phyloP scores from a whole-genome alignment of 2,329 filamentous ascomycete genomes.

The Calonectria hawksworthii region DNA sequence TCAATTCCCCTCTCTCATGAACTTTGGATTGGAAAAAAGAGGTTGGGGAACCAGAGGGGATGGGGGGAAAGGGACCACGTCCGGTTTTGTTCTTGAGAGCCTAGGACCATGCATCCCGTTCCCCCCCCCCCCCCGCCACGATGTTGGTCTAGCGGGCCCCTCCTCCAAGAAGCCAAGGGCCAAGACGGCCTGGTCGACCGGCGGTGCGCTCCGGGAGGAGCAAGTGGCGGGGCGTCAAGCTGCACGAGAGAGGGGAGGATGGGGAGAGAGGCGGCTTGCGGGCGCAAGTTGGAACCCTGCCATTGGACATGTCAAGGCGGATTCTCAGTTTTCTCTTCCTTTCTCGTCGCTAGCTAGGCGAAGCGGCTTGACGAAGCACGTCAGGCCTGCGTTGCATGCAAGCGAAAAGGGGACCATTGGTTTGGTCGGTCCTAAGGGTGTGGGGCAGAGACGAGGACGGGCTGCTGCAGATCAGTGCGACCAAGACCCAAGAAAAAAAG shows the following conservation, averaged over 20 bases:
- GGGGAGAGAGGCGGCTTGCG: too few relatives aligned
- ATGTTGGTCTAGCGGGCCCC: background rate
- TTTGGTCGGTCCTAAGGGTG: too few relatives aligned
- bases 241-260: background rate
- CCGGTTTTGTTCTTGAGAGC: background rate
- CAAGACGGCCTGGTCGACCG: background rate
- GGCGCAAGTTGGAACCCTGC: background rate
- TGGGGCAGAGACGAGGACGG: too few relatives aligned
- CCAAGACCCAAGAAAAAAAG: background rate
- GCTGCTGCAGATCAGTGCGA: background rate
- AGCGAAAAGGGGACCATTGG: slow-evolving; percentile 13
- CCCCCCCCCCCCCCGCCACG: background rate
- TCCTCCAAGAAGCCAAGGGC: too few relatives aligned
- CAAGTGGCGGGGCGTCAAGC: background rate
- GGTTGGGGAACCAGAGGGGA: background rate
- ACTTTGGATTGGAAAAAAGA: background rate
- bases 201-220: background rate
- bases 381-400: slow-evolving; percentile 32
- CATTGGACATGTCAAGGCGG: background rate
- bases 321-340: background rate
- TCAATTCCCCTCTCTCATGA: background rate
- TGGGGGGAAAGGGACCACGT: background rate
- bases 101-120: background rate
- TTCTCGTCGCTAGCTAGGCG: background rate
- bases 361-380: slow-evolving; percentile 5